Conservation (phyloP, 139 green algal species). For the Micromonas commoda region DNA sequence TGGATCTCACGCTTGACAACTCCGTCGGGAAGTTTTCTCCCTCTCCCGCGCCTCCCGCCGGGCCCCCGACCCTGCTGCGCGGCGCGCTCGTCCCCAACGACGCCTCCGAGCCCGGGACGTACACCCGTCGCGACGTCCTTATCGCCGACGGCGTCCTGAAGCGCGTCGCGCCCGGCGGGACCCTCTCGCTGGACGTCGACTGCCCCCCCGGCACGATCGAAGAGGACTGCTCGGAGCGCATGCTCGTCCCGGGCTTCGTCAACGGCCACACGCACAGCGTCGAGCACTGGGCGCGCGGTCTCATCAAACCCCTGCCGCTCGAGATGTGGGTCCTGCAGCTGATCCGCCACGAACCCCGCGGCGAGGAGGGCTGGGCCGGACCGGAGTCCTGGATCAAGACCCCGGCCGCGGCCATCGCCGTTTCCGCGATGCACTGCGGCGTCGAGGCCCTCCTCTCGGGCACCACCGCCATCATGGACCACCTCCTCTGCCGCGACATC, state of each 20-base stretch:
- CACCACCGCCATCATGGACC: constrained; percentile 35
- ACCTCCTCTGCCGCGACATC: constrained; percentile 32
- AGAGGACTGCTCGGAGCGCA: neutral
- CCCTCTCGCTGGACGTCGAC: too few relatives aligned
- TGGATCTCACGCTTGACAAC: too few relatives aligned
- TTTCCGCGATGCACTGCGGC: constrained; percentile 28
- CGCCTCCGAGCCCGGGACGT: too few relatives aligned
- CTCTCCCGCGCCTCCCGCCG: too few relatives aligned
- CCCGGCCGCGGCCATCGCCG: neutral
- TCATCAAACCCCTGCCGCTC: constrained; percentile 22
- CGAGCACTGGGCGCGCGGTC: constrained; percentile 31
- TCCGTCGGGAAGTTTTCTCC: too few relatives aligned
- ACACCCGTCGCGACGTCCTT: too few relatives aligned
- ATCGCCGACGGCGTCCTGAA: too few relatives aligned
- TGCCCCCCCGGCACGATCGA: neutral
- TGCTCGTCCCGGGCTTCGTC: constrained; percentile 32
- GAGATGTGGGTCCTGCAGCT: constrained; percentile 30
- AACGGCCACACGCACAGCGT: constrained; percentile 39
- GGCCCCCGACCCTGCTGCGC: too few relatives aligned
- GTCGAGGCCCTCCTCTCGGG: constrained; percentile 32
- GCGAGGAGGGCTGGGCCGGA: neutral
- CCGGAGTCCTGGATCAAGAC: neutral
- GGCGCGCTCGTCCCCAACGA: too few relatives aligned
- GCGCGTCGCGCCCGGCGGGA: too few relatives aligned
- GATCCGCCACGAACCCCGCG: neutral